A percentile compares a stretch with the other conserved stretches of the same genome.
Evolutionary conservation across 495 filamentous ascomycete species (phyloP).

Genomic region (Tetracladium marchalianum): DNA sequence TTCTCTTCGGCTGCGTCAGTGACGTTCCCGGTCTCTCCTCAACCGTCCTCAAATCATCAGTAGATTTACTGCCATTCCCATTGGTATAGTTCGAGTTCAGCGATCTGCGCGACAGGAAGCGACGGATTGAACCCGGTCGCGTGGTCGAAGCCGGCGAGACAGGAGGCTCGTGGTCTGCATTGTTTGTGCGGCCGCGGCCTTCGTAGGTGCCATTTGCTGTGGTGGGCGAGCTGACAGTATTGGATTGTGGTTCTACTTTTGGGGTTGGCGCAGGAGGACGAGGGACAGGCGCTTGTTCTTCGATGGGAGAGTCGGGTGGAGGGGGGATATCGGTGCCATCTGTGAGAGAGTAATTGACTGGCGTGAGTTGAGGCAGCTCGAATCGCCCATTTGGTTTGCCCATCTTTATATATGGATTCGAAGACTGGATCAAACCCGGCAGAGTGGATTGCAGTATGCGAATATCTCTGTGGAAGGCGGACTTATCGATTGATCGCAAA

Average conservation of each 20-base stretch:
- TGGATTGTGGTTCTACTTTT: background rate
- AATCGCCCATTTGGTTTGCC: constrained; percentile 32
- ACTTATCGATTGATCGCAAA: too few species aligned
- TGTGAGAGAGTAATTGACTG: constrained; percentile 38
- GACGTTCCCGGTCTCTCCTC: constrained; percentile 19
- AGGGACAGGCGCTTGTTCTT: constrained; percentile 23
- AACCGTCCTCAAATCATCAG: constrained; percentile 24
- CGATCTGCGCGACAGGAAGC: constrained; percentile 28
- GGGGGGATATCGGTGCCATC: constrained; percentile 49
- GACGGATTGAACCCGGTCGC: constrained; percentile 25
- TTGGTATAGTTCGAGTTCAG: constrained; percentile 25
- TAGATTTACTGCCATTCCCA: constrained; percentile 18
- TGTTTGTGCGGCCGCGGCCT: constrained; percentile 14
- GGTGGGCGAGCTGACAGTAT: background rate
- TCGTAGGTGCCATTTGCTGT: constrained; percentile 8
- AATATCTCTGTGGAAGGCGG: too few species aligned
- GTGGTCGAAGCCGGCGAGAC: constrained; percentile 13
- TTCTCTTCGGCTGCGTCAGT: constrained; percentile 8
- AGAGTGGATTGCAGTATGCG: too few species aligned
- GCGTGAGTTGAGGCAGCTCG: constrained; percentile 40
- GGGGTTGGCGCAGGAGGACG: constrained; percentile 7
- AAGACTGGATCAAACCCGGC: too few species aligned
- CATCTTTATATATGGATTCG: constrained; percentile 10
- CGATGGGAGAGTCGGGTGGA: constrained; percentile 37
- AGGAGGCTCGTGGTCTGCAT: constrained; percentile 5